These are phyloP conservation scores for Kwoniella sp. DNA, from an alignment of 768 basidiomycete genomes.

Conservation along the genomic window DNA sequence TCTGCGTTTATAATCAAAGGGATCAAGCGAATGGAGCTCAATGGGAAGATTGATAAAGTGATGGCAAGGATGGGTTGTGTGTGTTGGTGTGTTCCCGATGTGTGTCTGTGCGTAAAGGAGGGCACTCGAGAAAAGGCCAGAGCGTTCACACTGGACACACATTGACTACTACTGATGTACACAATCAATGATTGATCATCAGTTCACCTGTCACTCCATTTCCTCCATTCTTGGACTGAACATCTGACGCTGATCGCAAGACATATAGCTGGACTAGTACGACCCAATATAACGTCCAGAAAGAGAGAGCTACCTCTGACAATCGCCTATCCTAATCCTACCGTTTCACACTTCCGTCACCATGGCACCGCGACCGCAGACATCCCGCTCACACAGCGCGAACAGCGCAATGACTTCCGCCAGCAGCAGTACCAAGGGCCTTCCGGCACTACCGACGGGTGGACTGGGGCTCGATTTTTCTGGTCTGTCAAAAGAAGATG, in stretches of 20 bases:
- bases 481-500: slow-evolving; percentile 4
- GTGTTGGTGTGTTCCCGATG: slow-evolving; percentile 5
- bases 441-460: slow-evolving; percentile 10
- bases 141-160: no score
- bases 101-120: slow-evolving; percentile 18
- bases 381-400: slow-evolving; percentile 4
- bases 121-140: neutral
- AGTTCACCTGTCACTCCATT: no score
- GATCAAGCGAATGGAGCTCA: neutral
- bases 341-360: no score
- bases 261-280: no score
- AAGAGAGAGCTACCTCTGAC: no score
- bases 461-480: slow-evolving; percentile 22
- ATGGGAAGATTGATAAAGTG: neutral
- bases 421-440: neutral
- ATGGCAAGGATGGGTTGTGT: slow-evolving; percentile 2
- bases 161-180: neutral
- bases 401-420: slow-evolving; percentile 11
- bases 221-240: no score
- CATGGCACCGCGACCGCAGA: slow-evolving; percentile 6
- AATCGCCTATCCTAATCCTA: no score
- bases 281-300: no score
- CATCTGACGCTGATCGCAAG: no score
- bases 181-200: neutral
- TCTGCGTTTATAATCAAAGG: neutral